Percentiles rank a stretch among this genome's conserved stretches.
Evolutionary conservation across 805 yeast species (phyloP).

Genomic region (Wickerhamomyces alni): DNA sequence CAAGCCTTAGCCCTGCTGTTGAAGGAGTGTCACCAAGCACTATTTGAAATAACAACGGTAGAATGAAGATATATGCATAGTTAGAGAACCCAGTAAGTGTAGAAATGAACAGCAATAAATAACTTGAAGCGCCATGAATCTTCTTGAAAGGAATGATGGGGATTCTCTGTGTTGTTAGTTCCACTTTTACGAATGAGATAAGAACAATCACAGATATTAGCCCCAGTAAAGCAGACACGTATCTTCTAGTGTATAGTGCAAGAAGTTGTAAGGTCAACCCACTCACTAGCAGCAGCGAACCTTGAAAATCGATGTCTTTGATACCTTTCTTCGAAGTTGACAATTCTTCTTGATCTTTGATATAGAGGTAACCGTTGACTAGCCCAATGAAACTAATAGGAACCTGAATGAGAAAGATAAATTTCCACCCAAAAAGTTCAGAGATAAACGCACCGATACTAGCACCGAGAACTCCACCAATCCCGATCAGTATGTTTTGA

Average conservation of each 20-base stretch:
- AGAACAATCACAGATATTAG: conserved; percentile 12
- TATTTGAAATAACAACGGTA: conserved; percentile 37
- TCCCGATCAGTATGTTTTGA: conserved; percentile 31
- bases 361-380: conserved; percentile 22
- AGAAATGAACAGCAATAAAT: conserved; percentile 25
- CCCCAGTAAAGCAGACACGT: conserved; percentile 2
- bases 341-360: conserved; percentile 25
- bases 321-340: conserved; percentile 8
- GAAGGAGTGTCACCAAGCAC: conserved; percentile 35
- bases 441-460: conserved; percentile 33
- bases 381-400: conserved; percentile 28
- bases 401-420: conserved; percentile 31
- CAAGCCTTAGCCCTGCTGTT: conserved; percentile 34
- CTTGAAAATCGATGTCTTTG: conserved; percentile 28
- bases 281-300: conserved; percentile 27
- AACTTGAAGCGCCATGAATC: conserved; percentile 21
- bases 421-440: conserved; percentile 34
- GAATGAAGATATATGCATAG: conserved; percentile 34
- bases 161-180: conserved; percentile 20
- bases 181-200: conserved; percentile 17
- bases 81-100: conserved; percentile 33
- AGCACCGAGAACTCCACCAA: conserved; percentile 34
- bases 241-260: conserved; percentile 20
- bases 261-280: conserved; percentile 28
- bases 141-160: conserved; percentile 30